A percentile compares a stretch with the other conserved stretches of the same genome.
Conservation (phyloP, 495 filamentous ascomycete genomes). For the Margaritispora aquatica region DNA sequence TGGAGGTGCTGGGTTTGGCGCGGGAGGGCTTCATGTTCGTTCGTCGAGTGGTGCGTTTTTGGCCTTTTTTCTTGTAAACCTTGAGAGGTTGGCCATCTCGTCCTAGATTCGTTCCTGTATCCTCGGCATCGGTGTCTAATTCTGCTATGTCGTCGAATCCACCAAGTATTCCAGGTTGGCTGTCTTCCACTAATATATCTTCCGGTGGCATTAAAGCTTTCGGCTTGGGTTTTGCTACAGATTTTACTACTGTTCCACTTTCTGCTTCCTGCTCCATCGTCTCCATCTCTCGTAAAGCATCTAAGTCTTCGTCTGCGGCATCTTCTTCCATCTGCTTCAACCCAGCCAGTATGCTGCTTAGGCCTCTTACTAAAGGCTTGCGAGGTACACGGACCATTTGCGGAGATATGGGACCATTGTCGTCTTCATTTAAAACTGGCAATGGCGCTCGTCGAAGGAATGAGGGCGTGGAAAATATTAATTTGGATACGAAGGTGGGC, state of each 20-base stretch:
- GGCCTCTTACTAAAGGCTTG: constrained; percentile 61
- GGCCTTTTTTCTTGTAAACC: constrained; percentile 85
- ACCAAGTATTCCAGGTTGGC: constrained; percentile 52
- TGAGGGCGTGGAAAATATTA: constrained; percentile 59
- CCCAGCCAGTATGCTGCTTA: constrained; percentile 74
- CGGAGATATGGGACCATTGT: constrained; percentile 32
- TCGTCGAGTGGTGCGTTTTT: constrained; percentile 76
- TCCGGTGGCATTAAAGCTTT: constrained; percentile 9
- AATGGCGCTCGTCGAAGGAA: constrained; percentile 59
- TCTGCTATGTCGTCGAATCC: constrained; percentile 52
- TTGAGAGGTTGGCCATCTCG: constrained; percentile 46
- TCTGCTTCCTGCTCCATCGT: constrained; percentile 7
- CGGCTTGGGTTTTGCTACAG: constrained; percentile 11
- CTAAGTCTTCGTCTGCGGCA: constrained; percentile 68
- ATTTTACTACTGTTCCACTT: constrained; percentile 13
- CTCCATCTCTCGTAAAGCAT: constrained; percentile 78
- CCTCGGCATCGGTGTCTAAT: constrained; percentile 38
- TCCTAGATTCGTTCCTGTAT: constrained; percentile 26
- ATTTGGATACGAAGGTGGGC: constrained; percentile 42
- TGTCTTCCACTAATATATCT: constrained; percentile 54
- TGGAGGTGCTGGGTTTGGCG: constrained; percentile 29
- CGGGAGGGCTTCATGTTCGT: constrained; percentile 60
- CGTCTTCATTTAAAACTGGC: constrained; percentile 40
- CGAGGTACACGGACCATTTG: constrained; percentile 40
- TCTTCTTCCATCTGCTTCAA: constrained; percentile 78